Base-by-base conservation (phyloP, 495 filamentous ascomycete genomes). In the Eremomyces bilateralis region DNA sequence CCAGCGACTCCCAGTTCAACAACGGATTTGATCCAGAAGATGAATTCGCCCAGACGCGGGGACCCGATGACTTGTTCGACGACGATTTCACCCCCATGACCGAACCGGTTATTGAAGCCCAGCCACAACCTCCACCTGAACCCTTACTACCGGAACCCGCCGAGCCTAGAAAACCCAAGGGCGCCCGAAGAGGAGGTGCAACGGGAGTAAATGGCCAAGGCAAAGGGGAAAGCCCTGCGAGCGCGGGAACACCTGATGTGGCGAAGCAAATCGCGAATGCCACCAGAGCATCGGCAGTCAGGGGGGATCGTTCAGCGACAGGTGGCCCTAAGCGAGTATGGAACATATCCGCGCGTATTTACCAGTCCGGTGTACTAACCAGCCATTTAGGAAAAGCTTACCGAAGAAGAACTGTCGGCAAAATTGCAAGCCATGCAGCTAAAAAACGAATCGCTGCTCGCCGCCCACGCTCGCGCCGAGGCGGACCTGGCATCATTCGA, bases 41-140 rank as follows among this genome's bases (percentile, higher is more conserved):
- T 39, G 57, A 57, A 31, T 77, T 77, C 42, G 72, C 72, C 13
- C 75, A 77, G 44, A 74, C 73, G 0, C 60, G 73, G 20, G 62
- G 60, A 8, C 64, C 62, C 12, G 73, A 80, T 41, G 72, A 79
- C 49, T 52, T 79, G 12, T 77, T 80, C 45, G 69, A 73, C 42
- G 74, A 80, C 45, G 75, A 78, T 44, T 74, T 78, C 42, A 69
- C 69, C 21, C 73, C 75, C 3, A 53, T 75, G 20, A 35, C 62
- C 2, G 55, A 59, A 33, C 48, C 24, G 13, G 13, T 27, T 13
- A 13, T 27, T 13, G 24, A 27, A 13, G 24, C 37, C 19, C 22
- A 34, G 16, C 29, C 32, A 25, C 31, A 8, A 18, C 24, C 34
- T 2, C 35, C 28, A 19, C 12, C 30, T 4, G 21, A 40, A 4